Evolutionary conservation across 2,329 filamentous ascomycete genomes (phyloP).

Genomic region (Claviceps maximensis): DNA sequence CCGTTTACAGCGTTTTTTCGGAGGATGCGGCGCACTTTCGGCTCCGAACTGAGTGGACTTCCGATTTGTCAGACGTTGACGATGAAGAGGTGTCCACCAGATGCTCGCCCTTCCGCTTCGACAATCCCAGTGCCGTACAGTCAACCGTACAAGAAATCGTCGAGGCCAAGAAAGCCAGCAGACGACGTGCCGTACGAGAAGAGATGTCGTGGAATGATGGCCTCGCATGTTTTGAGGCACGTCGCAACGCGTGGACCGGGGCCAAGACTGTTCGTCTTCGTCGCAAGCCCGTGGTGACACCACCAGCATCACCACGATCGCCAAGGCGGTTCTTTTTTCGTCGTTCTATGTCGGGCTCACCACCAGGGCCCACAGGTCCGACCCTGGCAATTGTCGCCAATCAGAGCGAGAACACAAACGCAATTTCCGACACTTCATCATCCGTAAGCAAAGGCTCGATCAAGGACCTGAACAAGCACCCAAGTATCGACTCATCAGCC

Average conservation of each 20-base stretch:
- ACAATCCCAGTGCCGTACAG: constrained; percentile 34
- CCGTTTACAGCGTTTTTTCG: constrained; percentile 44
- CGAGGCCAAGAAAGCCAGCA: constrained; percentile 38
- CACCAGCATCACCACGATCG: constrained; percentile 31
- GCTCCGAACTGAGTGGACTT: constrained; percentile 41
- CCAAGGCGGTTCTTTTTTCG: constrained; percentile 38
- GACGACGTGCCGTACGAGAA: constrained; percentile 43
- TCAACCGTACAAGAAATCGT: constrained; percentile 26
- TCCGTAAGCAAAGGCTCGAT: constrained; percentile 27
- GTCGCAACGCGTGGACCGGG: constrained; percentile 76
- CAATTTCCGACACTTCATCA: constrained; percentile 31
- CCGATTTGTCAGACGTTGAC: constrained; percentile 41
- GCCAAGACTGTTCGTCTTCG: constrained; percentile 48
- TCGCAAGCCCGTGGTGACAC: constrained; percentile 28
- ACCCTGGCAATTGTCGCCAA: constrained; percentile 12
- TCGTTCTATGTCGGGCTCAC: constrained; percentile 29
- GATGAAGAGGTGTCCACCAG: constrained; percentile 27
- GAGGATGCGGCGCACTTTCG: constrained; percentile 39
- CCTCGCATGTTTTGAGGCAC: constrained; percentile 61
- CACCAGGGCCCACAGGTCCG: constrained; percentile 17
- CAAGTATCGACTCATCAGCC: constrained; percentile 20
- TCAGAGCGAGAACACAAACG: constrained; percentile 20
- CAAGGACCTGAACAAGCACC: constrained; percentile 18
- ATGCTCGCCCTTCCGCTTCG: constrained; percentile 38
- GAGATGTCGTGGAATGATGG: constrained; percentile 72